phyloP scores from a whole-genome alignment of 1,284 basidiomycete genomes.

The Bondarzewia mesenterica region DNA sequence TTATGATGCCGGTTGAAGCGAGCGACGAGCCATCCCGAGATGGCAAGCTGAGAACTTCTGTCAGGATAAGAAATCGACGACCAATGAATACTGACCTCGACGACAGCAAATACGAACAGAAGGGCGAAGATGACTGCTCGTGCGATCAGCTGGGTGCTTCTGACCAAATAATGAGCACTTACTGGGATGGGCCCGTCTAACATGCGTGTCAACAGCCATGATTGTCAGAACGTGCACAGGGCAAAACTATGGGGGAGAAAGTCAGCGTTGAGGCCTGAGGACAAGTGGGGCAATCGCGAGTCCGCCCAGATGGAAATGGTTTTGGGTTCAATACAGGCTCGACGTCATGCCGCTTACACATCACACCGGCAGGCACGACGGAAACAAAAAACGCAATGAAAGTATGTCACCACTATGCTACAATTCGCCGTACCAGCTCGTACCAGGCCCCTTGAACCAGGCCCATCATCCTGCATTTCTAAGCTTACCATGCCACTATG shows the following conservation, averaged over 20 bases:
- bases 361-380: neutral
- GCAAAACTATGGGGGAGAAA: neutral
- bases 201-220: conserved; percentile 31
- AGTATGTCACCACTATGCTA: no score
- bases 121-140: conserved; percentile 43
- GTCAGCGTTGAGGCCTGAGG: neutral
- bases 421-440: no score
- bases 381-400: no score
- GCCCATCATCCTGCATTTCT: no score
- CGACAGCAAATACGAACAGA: conserved; percentile 48
- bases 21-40: conserved; percentile 61
- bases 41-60: conserved; percentile 37
- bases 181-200: conserved; percentile 48
- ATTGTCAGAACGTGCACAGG: neutral
- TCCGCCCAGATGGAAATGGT: neutral
- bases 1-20: conserved; percentile 49
- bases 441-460: no score
- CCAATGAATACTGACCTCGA: conserved; percentile 34
- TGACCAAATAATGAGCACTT: conserved; percentile 16
- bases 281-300: neutral
- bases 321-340: neutral
- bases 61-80: neutral
- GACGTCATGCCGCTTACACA: neutral
- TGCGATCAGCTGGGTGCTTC: conserved; percentile 3
- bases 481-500: no score